Evolutionary conservation across 1,284 basidiomycete genomes (phyloP), one percentile per base, ranked within the genome.

Genomic region (Salmacisia buchloeana): DNA sequence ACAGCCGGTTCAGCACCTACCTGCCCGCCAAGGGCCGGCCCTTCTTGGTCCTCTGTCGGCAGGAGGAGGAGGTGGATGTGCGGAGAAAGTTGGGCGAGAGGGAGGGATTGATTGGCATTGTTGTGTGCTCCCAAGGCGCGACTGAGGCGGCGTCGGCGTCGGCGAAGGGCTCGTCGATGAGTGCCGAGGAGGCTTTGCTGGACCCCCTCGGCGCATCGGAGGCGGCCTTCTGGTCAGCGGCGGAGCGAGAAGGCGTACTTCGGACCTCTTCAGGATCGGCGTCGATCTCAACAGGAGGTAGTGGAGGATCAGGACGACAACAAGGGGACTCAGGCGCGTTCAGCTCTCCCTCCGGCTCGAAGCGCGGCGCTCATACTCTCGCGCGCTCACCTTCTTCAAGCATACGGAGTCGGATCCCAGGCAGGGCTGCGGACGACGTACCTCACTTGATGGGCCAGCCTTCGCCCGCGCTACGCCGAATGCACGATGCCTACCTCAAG

Each of bases 1-100:
- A 54, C 49, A 54, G 49, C 21, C 49, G 49, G 13, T 54, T 54
- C 49, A 54, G 49, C 49, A 54, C 49, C 25, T 54, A 54, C 21
- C 49, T 54, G 4, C 49, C 49, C 15, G 25, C 49, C 13, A 27
- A 31, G 5, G 49, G 49, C 2, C 18, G 29, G 49, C 49, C 31
- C 21, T 54, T 54, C 29, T 29, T 54, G 27, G 49, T 54, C 27
- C 29, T 54, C 9, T 54, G 49, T 33, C 49, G 31, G 13, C 15
- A 27, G 27, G 15, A 27, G 29, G 49, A 54, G 12, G 49, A 54
- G 49, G 21, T 31, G 15, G 49, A 54, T 33, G 27, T 54, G 12
- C 27, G 49, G 21, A 27, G 49, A 18, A 54, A 54, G 31, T 31
- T 54, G 27, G 49, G 49, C 29, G 49, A 54, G 9, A 27, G 49